These are phyloP conservation scores for Pleurotus citrinopileatus DNA, from an alignment of 768 basidiomycete species.

Conservation along the genomic window DNA sequence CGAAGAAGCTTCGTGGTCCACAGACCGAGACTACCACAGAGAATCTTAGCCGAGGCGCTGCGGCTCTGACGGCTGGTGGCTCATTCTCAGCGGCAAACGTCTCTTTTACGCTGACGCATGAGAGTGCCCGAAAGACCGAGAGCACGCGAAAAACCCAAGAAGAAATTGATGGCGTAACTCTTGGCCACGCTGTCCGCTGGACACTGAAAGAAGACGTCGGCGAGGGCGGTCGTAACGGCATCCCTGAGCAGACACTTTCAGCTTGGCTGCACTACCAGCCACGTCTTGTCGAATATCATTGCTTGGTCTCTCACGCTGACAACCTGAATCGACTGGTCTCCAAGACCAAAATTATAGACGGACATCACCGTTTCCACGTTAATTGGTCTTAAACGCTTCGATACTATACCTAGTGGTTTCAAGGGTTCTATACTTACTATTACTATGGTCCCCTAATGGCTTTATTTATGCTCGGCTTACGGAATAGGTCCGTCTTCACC, in stretches of 20 bases:
- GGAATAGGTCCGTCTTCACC: too few relatives aligned
- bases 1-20: neutral
- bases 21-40: neutral
- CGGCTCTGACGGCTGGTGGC: neutral
- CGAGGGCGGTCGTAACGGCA: neutral
- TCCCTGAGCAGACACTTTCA: neutral
- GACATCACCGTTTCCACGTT: too few relatives aligned
- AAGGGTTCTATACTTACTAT: too few relatives aligned
- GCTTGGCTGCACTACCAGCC: neutral
- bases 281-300: neutral
- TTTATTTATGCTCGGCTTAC: too few relatives aligned
- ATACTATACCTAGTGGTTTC: too few relatives aligned
- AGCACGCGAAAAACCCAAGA: neutral
- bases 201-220: neutral
- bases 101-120: neutral
- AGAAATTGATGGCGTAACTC: neutral
- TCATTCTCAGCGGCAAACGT: neutral
- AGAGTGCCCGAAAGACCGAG: neutral
- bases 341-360: too few relatives aligned
- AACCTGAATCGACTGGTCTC: too few relatives aligned
- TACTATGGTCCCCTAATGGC: too few relatives aligned
- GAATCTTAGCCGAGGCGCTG: neutral
- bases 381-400: too few relatives aligned
- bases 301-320: neutral
- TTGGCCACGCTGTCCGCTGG: neutral